Evolutionary conservation across 352 stramenopile genomes (phyloP).

Genomic region (Phytophthora citricola): DNA sequence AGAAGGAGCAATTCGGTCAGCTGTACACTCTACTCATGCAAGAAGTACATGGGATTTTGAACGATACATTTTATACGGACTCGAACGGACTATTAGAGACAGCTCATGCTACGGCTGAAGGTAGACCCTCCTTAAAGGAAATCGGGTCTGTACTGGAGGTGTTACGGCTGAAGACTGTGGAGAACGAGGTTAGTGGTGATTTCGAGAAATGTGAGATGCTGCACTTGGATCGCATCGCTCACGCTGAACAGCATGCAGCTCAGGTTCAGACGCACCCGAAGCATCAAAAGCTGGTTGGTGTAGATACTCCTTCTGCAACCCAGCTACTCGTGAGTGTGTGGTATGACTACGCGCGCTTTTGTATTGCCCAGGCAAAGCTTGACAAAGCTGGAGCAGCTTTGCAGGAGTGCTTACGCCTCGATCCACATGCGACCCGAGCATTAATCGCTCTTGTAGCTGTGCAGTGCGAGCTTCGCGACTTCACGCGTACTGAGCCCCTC

Average conservation of each 20-base stretch:
- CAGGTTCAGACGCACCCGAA: constrained; percentile 14
- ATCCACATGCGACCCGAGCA: constrained; percentile 43
- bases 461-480: constrained; percentile 66
- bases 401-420: constrained; percentile 62
- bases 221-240: constrained; percentile 71
- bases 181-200: constrained; percentile 78
- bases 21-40: constrained; percentile 80
- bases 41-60: constrained; percentile 74
- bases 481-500: constrained; percentile 46
- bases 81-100: constrained; percentile 45
- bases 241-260: constrained; percentile 49
- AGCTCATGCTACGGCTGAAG: constrained; percentile 21
- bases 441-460: constrained; percentile 64
- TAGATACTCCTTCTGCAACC: constrained; percentile 13
- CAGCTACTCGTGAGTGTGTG: constrained; percentile 46
- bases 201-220: constrained; percentile 67
- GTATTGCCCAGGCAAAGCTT: constrained; percentile 47
- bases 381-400: constrained; percentile 66
- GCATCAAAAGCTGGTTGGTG: constrained; percentile 8
- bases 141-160: constrained; percentile 38
- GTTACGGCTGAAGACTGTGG: constrained; percentile 59
- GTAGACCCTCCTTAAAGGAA: constrained; percentile 32
- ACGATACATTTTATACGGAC: constrained; percentile 62
- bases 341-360: constrained; percentile 76
- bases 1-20: constrained; percentile 68